Evolutionary conservation across 1,284 basidiomycete species (phyloP), one percentile per base, ranked within the genome.

Genomic region (Cryptococcus sp.): DNA sequence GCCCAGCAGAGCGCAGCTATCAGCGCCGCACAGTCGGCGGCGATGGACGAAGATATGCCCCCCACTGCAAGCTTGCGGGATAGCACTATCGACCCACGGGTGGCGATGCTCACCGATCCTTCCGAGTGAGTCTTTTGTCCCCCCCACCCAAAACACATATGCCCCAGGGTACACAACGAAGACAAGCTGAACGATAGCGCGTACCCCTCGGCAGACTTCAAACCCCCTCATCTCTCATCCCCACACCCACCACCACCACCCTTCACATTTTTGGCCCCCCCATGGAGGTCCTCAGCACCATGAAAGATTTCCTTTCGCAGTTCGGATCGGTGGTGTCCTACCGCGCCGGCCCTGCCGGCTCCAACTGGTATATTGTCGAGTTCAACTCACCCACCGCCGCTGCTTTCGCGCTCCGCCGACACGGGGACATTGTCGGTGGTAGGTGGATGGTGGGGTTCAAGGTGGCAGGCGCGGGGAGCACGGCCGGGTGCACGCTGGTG

Each of bases 261-360:
- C 63, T 74, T 37, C 65, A 71, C 55, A 62, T 76, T 37, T 76
- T 72, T 52, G 74, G 74, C 23, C 74, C 74, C 18, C 74, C 74
- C 1, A 50, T 59, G 18, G 55, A 63, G 38, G 44, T 65, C 37
- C 64, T 76, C 23, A 49, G 59, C 4, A 55, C 59, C 4, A 66
- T 75, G 23, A 59, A 69, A 46, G 54, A 62, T 2, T 72, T 69
- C 51, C 63, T 76, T 21, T 59, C 64, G 18, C 56, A 64, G 52
- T 66, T 69, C 46, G 74, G 74, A 0, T 51, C 64, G 0, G 61
- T 76, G 15, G 50, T 51, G 8, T 65, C 66, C 2, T 74, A 70
- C 58, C 46, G 33, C 1, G 66, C 70, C 12, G 74, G 72, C 35
- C 72, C 72, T 16, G 66, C 65, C 36, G 71, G 68, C 2, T 66